Conservation (phyloP, 306 rosid species). For the Vigna nakashimae region DNA sequence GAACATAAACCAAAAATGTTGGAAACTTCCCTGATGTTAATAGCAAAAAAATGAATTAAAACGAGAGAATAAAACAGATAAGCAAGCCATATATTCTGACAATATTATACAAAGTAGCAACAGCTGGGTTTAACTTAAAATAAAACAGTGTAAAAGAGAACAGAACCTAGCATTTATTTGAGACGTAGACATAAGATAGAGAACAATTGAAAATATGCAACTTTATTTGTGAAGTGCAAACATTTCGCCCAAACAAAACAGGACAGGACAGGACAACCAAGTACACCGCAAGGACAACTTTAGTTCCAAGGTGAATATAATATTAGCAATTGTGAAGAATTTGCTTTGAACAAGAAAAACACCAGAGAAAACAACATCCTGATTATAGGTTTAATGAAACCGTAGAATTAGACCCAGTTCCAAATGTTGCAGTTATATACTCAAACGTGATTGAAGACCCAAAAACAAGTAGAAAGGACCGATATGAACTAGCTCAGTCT, state of each 20-base stretch:
- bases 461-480: neutral
- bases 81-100: slow-evolving; percentile 4
- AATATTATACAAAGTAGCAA: slow-evolving; percentile 7
- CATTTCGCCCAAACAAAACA: neutral
- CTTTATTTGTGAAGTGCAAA: neutral
- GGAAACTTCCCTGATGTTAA: slow-evolving; percentile 10
- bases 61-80: neutral
- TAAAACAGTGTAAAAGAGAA: neutral
- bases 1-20: slow-evolving; percentile 13
- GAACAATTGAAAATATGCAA: slow-evolving; percentile 7
- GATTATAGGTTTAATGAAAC: neutral
- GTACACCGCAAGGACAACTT: neutral
- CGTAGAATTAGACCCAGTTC: slow-evolving; percentile 6
- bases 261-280: neutral
- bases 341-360: neutral
- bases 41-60: slow-evolving; percentile 17
- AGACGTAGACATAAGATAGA: neutral
- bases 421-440: neutral
- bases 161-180: neutral
- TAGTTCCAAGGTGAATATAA: neutral
- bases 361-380: neutral
- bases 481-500: neutral
- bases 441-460: neutral
- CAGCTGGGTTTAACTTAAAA: slow-evolving; percentile 7
- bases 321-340: neutral